phyloP scores from a whole-genome alignment of 768 basidiomycete genomes.

The Mycena chlorophos region DNA sequence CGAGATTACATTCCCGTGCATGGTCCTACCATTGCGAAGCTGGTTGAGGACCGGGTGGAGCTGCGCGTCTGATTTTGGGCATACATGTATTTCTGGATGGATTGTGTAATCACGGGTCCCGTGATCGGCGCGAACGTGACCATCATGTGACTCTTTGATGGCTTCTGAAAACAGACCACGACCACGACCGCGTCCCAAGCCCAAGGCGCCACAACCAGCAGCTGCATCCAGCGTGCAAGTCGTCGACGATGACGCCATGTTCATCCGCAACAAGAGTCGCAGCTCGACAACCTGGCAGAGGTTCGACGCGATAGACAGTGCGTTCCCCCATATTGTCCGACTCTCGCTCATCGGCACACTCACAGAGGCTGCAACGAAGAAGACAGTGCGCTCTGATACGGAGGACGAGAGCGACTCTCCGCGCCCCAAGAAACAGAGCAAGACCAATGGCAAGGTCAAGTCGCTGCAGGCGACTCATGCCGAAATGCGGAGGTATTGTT shows the following conservation, averaged over 20 bases:
- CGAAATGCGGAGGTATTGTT: slow-evolving; percentile 48
- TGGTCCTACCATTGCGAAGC: slow-evolving; percentile 60
- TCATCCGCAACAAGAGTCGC: slow-evolving; percentile 65
- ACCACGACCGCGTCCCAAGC: slow-evolving; percentile 51
- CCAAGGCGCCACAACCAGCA: slow-evolving; percentile 26
- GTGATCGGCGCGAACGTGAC: no score
- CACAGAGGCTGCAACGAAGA: slow-evolving; percentile 10
- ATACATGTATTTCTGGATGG: no score
- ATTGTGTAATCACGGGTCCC: no score
- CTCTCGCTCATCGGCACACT: neutral
- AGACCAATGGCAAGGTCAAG: slow-evolving; percentile 38
- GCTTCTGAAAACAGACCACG: neutral
- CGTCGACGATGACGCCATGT: slow-evolving; percentile 66
- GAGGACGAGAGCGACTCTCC: slow-evolving; percentile 36
- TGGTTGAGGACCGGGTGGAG: slow-evolving; percentile 69
- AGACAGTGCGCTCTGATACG: slow-evolving; percentile 22
- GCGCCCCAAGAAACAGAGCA: slow-evolving; percentile 33
- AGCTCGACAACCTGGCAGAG: slow-evolving; percentile 58
- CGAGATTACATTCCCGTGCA: slow-evolving; percentile 73
- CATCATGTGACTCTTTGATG: no score
- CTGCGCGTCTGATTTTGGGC: slow-evolving; percentile 6
- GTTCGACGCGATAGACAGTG: slow-evolving; percentile 60
- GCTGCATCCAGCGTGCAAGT: slow-evolving; percentile 30
- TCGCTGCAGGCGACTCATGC: slow-evolving; percentile 33
- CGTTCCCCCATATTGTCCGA: slow-evolving; percentile 13